A percentile compares a stretch with the other conserved stretches of the same genome.
These are phyloP conservation scores for Saccharomycopsis javanensis DNA, from an alignment of 805 yeast genomes.

Conservation along the genomic window DNA sequence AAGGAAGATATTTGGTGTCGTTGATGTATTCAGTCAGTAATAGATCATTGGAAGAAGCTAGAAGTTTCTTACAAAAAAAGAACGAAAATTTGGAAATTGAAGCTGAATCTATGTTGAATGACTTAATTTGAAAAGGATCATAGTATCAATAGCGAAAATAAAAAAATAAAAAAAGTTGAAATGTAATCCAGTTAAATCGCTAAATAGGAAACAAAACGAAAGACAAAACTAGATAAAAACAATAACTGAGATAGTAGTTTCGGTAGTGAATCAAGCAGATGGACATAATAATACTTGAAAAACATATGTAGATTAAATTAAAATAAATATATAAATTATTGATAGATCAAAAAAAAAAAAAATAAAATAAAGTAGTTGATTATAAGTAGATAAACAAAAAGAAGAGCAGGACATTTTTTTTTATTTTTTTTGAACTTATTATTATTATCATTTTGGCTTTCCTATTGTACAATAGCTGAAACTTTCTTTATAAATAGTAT, in stretches of 20 bases:
- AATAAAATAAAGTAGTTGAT: neutral
- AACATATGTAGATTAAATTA: neutral
- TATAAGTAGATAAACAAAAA: neutral
- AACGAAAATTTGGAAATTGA: neutral
- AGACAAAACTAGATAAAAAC: neutral
- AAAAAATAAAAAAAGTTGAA: neutral
- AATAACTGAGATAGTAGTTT: neutral
- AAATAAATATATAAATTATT: neutral
- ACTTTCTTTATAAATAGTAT: neutral
- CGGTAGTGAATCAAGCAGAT: neutral
- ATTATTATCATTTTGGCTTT: neutral
- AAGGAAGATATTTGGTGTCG: constrained; percentile 34
- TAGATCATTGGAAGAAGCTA: constrained; percentile 22
- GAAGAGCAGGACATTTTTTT: neutral
- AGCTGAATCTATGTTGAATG: neutral
- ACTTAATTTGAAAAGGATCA: neutral
- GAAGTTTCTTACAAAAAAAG: neutral
- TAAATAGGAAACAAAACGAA: neutral
- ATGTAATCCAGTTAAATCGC: neutral
- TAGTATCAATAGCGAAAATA: neutral
- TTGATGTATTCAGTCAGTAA: constrained; percentile 27
- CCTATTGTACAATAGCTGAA: neutral
- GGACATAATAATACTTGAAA: neutral
- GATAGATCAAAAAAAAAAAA: neutral
- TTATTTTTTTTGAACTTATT: neutral